Conservation (phyloP, 164 flowering plant species). For the Hamamelis virginiana region DNA sequence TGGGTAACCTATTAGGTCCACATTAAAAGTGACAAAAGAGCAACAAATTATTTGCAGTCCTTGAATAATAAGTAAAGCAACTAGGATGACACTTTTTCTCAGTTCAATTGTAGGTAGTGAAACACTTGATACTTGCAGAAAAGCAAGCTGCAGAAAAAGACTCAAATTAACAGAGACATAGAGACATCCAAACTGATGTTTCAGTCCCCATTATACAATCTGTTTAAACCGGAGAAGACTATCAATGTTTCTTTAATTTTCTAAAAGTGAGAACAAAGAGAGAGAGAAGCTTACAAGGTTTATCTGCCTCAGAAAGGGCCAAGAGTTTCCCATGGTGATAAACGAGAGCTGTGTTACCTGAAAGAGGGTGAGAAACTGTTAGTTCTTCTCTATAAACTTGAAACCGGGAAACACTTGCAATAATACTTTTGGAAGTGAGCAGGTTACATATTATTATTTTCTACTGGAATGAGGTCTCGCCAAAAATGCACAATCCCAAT, state of each 20-base stretch:
- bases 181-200: not conserved
- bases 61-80: not conserved
- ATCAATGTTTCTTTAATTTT: not conserved
- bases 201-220: not conserved
- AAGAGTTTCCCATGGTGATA: conserved; percentile 93
- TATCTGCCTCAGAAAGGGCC: conserved; percentile 85
- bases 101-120: not conserved
- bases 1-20: not conserved
- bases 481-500: not conserved
- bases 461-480: not conserved
- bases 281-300: conserved; percentile 68
- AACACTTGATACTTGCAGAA: not conserved
- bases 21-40: not conserved
- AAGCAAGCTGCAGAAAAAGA: not conserved
- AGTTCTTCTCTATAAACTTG: conserved; percentile 1
- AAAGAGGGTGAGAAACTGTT: conserved; percentile 16
- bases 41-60: not conserved
- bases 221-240: not conserved
- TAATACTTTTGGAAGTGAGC: no score
- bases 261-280: not conserved
- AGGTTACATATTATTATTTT: no score
- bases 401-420: no score
- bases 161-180: not conserved
- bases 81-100: not conserved
- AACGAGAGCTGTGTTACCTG: conserved; percentile 87